phyloP scores from a whole-genome alignment of 495 filamentous ascomycete genomes.

The Lophiotrema nucula region DNA sequence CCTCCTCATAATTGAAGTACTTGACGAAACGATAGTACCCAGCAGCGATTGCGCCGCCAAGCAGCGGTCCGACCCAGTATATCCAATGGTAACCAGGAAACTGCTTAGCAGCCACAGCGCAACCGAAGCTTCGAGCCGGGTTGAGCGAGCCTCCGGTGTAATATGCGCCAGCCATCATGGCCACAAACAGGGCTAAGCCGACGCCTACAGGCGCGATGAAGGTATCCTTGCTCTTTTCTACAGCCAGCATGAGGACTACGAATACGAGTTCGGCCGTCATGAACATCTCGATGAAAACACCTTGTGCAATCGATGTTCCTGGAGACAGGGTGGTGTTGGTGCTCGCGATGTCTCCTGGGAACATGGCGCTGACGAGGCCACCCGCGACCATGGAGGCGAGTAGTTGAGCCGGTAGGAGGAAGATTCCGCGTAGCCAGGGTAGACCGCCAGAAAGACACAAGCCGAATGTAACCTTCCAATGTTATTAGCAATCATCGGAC shows the following conservation, averaged over 20 bases:
- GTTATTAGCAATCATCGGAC: too few relatives aligned
- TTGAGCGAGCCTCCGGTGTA: constrained; percentile 40
- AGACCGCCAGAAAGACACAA: too few relatives aligned
- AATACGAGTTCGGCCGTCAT: constrained; percentile 72
- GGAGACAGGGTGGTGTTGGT: constrained; percentile 58
- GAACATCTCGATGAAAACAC: constrained; percentile 75
- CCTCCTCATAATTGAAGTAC: constrained; percentile 26
- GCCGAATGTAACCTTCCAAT: too few relatives aligned
- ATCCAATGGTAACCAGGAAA: constrained; percentile 35
- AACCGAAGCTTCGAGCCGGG: constrained; percentile 28
- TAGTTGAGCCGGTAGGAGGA: constrained; percentile 54
- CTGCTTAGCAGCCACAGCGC: constrained; percentile 9
- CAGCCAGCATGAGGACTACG: constrained; percentile 75
- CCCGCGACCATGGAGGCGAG: constrained; percentile 56
- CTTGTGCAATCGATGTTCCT: constrained; percentile 59
- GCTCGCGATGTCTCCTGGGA: constrained; percentile 55
- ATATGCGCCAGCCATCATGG: constrained; percentile 60
- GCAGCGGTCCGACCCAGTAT: constrained; percentile 31
- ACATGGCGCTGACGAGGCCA: constrained; percentile 60
- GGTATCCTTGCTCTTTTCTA: constrained; percentile 73
- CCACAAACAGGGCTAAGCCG: constrained; percentile 68
- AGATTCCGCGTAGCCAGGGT: too few relatives aligned
- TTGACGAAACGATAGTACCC: constrained; percentile 31
- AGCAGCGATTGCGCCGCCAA: constrained; percentile 22
- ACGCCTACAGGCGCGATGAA: constrained; percentile 75